Evolutionary conservation across 2,329 filamentous ascomycete genomes (phyloP), one percentile per base, ranked within the genome.

Genomic region (Cadophora sp.): DNA sequence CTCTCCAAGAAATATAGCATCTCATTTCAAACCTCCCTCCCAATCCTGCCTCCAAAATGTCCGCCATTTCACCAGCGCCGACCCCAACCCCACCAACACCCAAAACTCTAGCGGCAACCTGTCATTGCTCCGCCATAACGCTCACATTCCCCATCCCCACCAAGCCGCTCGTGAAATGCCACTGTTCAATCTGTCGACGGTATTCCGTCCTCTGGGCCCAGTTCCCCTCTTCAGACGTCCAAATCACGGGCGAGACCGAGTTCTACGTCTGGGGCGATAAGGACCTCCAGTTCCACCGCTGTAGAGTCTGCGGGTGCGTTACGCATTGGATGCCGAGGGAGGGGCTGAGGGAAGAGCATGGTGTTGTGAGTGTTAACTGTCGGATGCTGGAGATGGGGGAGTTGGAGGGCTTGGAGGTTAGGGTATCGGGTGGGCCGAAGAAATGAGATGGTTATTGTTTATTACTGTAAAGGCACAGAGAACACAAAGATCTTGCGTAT

Each of bases 111-210:
- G 24, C 33, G 41, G 53, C 53, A 22, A 56, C 33, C 30, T 56
- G 53, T n/a, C 53, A 56, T n/a, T 56, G 53, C 30, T 13, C 18
- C 0, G 30, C 53, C 30, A 39, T 56, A 36, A 56, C 30, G 3
- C 53, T 64, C 18, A 30, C 53, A 6, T 59, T 59, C 41, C 62
- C 62, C n/a, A 2, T 8, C 1, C 62, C 62, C 27, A 36, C 22
- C 22, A 64, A 59, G n/a, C 51, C 62, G 7, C 53, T 64, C 39
- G 36, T 22, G 14, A 41, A 64, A 59, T 64, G 51, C 53, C 27
- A 48, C 30, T 64, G 62, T 43, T 64, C 62, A 43, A 64, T 64
- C 39, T 64, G 62, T 64, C 41, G 43, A n/a, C 62, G 62, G 1
- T 64, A 59, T 30, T 41, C 39, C 0, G 53, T 51, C 5, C 62